Evolutionary conservation across 1,284 basidiomycete genomes (phyloP), one percentile per base, ranked within the genome.

Genomic region (Heimioporus retisporus): DNA sequence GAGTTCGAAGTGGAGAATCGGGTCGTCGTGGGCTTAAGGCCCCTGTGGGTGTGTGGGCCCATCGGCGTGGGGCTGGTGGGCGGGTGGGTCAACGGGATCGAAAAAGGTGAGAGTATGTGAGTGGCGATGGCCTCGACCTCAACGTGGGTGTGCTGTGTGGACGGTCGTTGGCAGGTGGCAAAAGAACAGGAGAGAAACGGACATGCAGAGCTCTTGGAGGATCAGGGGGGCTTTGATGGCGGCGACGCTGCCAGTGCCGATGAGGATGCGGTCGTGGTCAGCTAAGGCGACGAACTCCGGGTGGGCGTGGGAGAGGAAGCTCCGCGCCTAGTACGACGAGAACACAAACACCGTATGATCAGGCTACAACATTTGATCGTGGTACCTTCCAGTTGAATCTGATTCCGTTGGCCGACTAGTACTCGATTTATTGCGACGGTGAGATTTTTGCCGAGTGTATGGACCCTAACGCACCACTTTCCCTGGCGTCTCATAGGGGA

Each of bases 1-100:
- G 0, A 99, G 88, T 83, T 99, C 96, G 64, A 99, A 99, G 79
- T 99, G 98, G 53, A 99, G 84, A 65, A 99, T 98, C 0, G 97
- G 95, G 75, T 99, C 95, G 1, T 96, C 95, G 54, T 97, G 88
- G 68, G 86, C 87, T 70, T 87, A 92, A 78, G 78, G 79, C 35
- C 35, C 7, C 35, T 40, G 35, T 40, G 3, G 28, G 35, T 35
- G 35, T 4, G 35, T 35, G 31, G 8, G 31, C 31, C 31, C 35
- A 35, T 35, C 35, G 35, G 35, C 35, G 11, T 35, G 35, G 35
- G 35, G 7, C 31, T 5, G 31, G 31, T 31, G 31, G 7, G 46
- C 10, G 14, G 42, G 21, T 16, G 43, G 43, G 28, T 35, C 35
- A 10, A 10, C 35, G 8, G 83, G 79, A 58, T 88, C 82, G 81